phyloP scores from a whole-genome alignment of 2,329 filamentous ascomycete genomes.

The Venturia nashicola region DNA sequence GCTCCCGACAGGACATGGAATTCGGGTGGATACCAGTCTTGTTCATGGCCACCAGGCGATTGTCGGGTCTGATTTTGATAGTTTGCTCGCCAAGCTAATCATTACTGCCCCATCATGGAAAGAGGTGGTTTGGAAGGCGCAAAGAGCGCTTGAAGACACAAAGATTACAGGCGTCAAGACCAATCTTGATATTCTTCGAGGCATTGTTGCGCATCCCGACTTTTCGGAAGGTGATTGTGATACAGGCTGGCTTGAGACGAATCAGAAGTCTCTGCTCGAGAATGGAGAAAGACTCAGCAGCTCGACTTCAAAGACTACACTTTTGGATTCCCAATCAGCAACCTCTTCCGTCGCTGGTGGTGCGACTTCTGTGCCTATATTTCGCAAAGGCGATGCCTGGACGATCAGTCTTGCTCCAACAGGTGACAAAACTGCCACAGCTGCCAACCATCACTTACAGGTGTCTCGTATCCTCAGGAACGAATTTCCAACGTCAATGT shows the following conservation, averaged over 20 bases:
- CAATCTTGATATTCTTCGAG: slow-evolving; percentile 42
- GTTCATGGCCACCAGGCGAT: slow-evolving; percentile 29
- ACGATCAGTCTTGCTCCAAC: slow-evolving; percentile 34
- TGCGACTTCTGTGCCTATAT: slow-evolving; percentile 28
- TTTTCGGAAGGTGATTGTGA: slow-evolving; percentile 38
- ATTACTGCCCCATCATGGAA: slow-evolving; percentile 42
- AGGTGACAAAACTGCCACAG: slow-evolving; percentile 13
- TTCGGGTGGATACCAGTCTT: slow-evolving; percentile 45
- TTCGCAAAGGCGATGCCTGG: slow-evolving; percentile 49
- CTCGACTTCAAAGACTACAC: slow-evolving; percentile 13
- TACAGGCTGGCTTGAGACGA: slow-evolving; percentile 45
- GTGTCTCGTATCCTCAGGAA: slow-evolving; percentile 44
- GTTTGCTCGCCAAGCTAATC: slow-evolving; percentile 47
- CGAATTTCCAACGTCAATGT: slow-evolving; percentile 44
- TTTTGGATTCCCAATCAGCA: slow-evolving; percentile 6
- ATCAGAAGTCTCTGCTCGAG: slow-evolving; percentile 30
- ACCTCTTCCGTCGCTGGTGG: slow-evolving; percentile 10
- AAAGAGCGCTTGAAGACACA: slow-evolving; percentile 43
- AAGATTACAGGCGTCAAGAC: slow-evolving; percentile 45
- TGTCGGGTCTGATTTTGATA: slow-evolving; percentile 45
- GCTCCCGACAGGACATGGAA: slow-evolving; percentile 45
- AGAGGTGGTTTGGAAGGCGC: slow-evolving; percentile 40
- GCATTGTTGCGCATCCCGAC: slow-evolving; percentile 38
- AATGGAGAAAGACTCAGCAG: slow-evolving; percentile 20
- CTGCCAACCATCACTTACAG: slow-evolving; percentile 35